phyloP scores from a whole-genome alignment of 1,284 basidiomycete species.

The Cystobasidiaceae sp. region DNA sequence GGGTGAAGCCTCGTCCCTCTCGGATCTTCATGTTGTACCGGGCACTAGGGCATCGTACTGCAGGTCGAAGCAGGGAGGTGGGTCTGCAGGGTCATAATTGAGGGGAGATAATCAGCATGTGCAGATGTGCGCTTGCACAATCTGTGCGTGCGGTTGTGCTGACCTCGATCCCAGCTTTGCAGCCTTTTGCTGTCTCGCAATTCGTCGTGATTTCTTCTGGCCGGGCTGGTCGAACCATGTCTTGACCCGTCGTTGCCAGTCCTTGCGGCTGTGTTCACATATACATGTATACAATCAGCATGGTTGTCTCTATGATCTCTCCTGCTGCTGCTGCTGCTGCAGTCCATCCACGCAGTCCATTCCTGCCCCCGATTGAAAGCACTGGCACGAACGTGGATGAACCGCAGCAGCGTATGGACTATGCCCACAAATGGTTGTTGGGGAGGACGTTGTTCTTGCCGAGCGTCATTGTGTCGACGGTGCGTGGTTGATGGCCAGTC shows the following conservation, averaged over 20 bases:
- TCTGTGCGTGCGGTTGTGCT: too few species aligned
- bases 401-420: too few species aligned
- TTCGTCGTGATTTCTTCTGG: conserved; percentile 92
- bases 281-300: too few species aligned
- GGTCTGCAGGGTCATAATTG: conserved; percentile 55
- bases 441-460: conserved; percentile 62
- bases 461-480: conserved; percentile 30
- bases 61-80: conserved; percentile 85
- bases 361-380: too few species aligned
- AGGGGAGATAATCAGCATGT: too few species aligned
- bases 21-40: conserved; percentile 99
- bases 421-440: conserved; percentile 93
- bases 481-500: too few species aligned
- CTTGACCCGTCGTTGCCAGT: conserved; percentile 90
- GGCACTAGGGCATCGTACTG: conserved; percentile 92
- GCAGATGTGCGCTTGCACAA: too few species aligned
- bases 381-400: too few species aligned
- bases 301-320: too few species aligned
- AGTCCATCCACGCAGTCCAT: too few species aligned
- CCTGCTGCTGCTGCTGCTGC: too few species aligned
- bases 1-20: conserved; percentile 94
- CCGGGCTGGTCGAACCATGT: conserved; percentile 99
- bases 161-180: conserved; percentile 77
- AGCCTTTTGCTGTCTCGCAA: conserved; percentile 87
- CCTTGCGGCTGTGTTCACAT: too few species aligned